Percentiles rank a stretch among this genome's conserved stretches.
phyloP scores from a whole-genome alignment of 371 early-diverging fungal species.

The Syncephalastrum sp. region DNA sequence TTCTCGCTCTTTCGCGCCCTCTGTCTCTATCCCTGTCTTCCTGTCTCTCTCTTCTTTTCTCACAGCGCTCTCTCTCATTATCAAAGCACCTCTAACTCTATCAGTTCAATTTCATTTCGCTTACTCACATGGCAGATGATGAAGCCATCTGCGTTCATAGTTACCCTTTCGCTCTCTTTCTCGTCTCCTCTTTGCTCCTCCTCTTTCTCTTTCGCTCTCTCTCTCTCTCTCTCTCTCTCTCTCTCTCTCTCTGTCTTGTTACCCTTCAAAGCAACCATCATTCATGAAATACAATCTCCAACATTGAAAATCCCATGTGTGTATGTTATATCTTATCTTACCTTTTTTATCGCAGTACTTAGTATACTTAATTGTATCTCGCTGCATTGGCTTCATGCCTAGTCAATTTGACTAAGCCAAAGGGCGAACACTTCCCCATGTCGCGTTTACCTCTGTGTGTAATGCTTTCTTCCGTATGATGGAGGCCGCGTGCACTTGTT shows the following conservation, averaged over 20 bases:
- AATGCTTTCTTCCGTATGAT: too few relatives aligned
- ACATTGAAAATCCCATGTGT: too few relatives aligned
- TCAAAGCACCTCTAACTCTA: neutral
- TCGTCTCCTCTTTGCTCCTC: neutral
- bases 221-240: constrained; percentile 1
- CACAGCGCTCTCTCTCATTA: neutral
- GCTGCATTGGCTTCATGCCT: too few relatives aligned
- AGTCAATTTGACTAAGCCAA: too few relatives aligned
- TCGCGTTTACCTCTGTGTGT: too few relatives aligned
- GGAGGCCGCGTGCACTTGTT: too few relatives aligned
- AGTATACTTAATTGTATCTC: too few relatives aligned
- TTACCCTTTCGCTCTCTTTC: neutral
- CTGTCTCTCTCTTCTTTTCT: neutral
- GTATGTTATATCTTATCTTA: too few relatives aligned
- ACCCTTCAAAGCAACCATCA: constrained; percentile 7
- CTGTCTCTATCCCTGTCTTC: constrained; percentile 1
- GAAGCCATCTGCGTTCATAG: neutral
- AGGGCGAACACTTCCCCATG: too few relatives aligned
- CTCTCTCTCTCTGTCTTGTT: neutral
- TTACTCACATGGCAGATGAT: neutral
- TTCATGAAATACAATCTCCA: too few relatives aligned
- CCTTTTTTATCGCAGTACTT: too few relatives aligned
- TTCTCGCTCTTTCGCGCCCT: constrained; percentile 1
- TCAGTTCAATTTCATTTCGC: constrained; percentile 2
- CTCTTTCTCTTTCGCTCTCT: neutral